Evolutionary conservation across 345 rosid species (phyloP), one percentile per base, ranked within the genome.

Genomic region (Pugionium dolabratum): DNA sequence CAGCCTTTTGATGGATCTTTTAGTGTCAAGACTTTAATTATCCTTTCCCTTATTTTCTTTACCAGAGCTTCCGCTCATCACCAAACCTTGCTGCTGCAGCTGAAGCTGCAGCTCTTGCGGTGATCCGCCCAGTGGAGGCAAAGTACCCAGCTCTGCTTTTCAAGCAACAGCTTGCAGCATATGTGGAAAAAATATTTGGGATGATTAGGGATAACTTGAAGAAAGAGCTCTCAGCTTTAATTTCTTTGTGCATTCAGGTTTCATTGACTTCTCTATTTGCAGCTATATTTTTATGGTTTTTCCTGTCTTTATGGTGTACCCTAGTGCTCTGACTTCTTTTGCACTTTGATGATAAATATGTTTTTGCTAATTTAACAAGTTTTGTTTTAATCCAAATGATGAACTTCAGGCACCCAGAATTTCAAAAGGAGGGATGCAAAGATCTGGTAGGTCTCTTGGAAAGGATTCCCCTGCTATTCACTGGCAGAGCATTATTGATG

Each of bases 121-220:
- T 88, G 33, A 83, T 94, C 64, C 96, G 93, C 52, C 93, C 88
- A 69, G 96, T 90, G 37, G 99, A 94, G 78, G 99, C 99, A 4
- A 94, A 86, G 75, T 90, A 94, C 70, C 99, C 99, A 30, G 99
- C 99, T 64, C 81, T 94, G 70, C 97, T 94, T 73, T 94, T 94
- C 79, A 94, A 90, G 71, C 97, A 90, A 78, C 99, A 94, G 78
- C 91, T 94, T 64, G 95, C 99, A 26, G 99, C 99, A 3, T 91
- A 87, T 66, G 95, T 94, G 59, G 99, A 94, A 84, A 94, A 88
- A 72, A 94, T 94, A 57, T 94, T 86, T 64, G 99, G 99, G 67
- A 94, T 94, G 68, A 81, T 94, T 66, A 81, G 99, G 57, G 99
- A 94, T 81, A 94, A 91, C 80, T 80, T 94, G 80, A 94, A 94